Conservation (phyloP, 1,139 yeast species). For the Arxiozyma heterogenica region DNA sequence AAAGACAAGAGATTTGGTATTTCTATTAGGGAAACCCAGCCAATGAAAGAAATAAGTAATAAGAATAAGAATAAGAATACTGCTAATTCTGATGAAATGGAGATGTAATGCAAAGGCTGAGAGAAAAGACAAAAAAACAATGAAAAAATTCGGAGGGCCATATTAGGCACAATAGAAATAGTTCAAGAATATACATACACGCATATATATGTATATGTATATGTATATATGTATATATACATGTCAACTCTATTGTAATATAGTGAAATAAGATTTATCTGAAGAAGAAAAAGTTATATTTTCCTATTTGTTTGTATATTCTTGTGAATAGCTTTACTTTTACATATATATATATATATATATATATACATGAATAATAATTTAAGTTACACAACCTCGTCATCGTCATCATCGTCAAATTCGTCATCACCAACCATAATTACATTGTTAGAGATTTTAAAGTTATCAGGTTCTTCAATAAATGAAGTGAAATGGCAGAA, state of each 20-base stretch:
- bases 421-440: constrained; percentile 23
- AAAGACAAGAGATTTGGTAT: constrained; percentile 64
- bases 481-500: constrained; percentile 65
- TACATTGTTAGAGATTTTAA: constrained; percentile 20
- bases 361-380: no score
- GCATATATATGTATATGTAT: background rate
- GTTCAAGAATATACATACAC: background rate
- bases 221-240: background rate
- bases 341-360: background rate
- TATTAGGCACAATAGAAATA: background rate
- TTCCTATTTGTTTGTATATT: background rate
- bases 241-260: background rate
- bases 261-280: background rate
- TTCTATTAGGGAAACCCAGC: constrained; percentile 51
- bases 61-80: constrained; percentile 5
- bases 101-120: constrained; percentile 3
- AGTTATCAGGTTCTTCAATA: constrained; percentile 43
- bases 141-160: background rate
- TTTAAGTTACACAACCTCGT: constrained; percentile 10
- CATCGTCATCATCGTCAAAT: constrained; percentile 14
- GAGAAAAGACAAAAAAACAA: background rate
- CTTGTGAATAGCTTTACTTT: no score
- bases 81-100: constrained; percentile 15
- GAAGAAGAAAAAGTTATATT: background rate
- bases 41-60: constrained; percentile 33